Base-by-base conservation (phyloP, 495 filamentous ascomycete genomes). In the Xylaria sp. region DNA sequence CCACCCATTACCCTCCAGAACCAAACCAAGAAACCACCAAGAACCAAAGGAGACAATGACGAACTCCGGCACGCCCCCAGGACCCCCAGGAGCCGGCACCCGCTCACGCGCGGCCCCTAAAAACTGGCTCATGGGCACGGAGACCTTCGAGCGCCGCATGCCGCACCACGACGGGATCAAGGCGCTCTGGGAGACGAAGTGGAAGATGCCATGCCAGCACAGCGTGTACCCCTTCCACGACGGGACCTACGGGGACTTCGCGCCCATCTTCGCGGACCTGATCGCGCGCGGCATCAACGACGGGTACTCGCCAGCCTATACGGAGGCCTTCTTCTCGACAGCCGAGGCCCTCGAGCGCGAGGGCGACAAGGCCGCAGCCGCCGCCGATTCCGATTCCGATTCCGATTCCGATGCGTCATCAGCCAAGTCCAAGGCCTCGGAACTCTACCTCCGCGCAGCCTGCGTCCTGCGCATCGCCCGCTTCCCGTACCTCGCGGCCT, bases 191-290 rank as follows among this genome's bases (percentile, higher is more conserved):
- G 91, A 93, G 80, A 90, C 89, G 5, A 93, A 93, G 79, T 95
- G 92, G 92, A 89, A 90, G 80, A 85, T 88, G 69, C 89, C 88
- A 84, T 91, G 89, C 77, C 71, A 76, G 46, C 88, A 88, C 78
- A 85, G 88, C 44, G 82, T 94, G 33, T 95, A 95, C 72, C 93
- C 92, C 0, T 95, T 94, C 83, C 92, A 93, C 80, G 92, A 93
- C 76, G 89, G 90, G 24, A 78, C 82, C 0, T 85, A 86, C 58
- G 86, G 90, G 59, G 93, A 95, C 79, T 94, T 95, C 71, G 85
- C 88, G 70, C 89, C 90, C n/a, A 87, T 94, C 50, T 93, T 94
- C 67, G 71, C 86, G 24, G 79, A 88, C 43, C 76, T 94, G 19
- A 90, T 92, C 68, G 77, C 40, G 11, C 68, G 89, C 84, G 78